Evolutionary conservation across 306 rosid species (phyloP).

Genomic region (Lathyrus sativus): DNA sequence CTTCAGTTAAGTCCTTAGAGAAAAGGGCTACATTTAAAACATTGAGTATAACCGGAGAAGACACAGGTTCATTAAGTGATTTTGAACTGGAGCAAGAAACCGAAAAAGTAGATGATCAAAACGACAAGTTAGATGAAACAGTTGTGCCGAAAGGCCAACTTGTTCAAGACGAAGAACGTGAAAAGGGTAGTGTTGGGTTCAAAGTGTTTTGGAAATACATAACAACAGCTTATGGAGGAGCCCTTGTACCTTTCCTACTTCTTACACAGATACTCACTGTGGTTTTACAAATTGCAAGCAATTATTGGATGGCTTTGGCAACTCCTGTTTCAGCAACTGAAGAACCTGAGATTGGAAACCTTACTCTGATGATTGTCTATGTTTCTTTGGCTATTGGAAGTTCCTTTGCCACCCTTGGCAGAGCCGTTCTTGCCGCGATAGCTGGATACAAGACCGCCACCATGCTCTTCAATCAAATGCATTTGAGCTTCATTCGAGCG

Average conservation of each 20-base stretch:
- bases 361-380: constrained; percentile 59
- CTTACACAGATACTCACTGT: constrained; percentile 58
- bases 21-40: constrained; percentile 34
- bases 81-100: constrained; percentile 39
- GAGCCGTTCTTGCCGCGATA: constrained; percentile 47
- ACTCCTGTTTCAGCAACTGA: constrained; percentile 61
- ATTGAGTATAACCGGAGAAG: constrained; percentile 30
- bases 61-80: constrained; percentile 26
- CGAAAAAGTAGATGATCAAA: constrained; percentile 42
- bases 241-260: constrained; percentile 75
- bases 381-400: constrained; percentile 73
- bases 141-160: constrained; percentile 62
- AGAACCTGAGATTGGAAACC: constrained; percentile 44
- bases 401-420: constrained; percentile 55
- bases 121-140: constrained; percentile 38
- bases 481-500: constrained; percentile 63
- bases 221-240: constrained; percentile 73
- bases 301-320: constrained; percentile 91
- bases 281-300: constrained; percentile 64
- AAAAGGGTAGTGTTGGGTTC: constrained; percentile 73
- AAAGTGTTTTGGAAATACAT: constrained; percentile 70
- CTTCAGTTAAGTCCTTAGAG: constrained; percentile 50
- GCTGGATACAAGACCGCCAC: constrained; percentile 72
- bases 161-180: constrained; percentile 90
- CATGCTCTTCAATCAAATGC: constrained; percentile 73